Percentiles rank a stretch among this genome's conserved stretches.
Evolutionary conservation across 805 yeast genomes (phyloP).

Genomic region (Scheffersomyces ergatensis): DNA sequence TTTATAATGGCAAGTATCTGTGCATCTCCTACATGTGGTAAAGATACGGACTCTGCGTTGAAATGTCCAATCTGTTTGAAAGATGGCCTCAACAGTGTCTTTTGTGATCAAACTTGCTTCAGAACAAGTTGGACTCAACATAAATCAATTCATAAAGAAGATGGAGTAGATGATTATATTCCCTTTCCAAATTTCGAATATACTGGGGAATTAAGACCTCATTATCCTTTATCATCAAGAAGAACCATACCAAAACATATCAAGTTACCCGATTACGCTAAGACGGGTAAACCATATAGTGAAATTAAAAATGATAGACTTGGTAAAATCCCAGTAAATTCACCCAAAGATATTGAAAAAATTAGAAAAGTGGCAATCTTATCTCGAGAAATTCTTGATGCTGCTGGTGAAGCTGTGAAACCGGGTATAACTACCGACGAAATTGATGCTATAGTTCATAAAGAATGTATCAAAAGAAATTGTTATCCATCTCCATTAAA

Average conservation of each 20-base stretch:
- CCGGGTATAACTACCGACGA: slow-evolving; percentile 96
- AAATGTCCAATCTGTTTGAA: slow-evolving; percentile 94
- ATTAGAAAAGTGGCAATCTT: slow-evolving; percentile 72
- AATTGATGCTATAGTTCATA: slow-evolving; percentile 80
- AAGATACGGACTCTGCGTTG: slow-evolving; percentile 66
- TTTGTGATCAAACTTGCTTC: slow-evolving; percentile 86
- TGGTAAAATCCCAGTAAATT: slow-evolving; percentile 61
- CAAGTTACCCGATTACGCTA: slow-evolving; percentile 79
- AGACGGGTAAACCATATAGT: slow-evolving; percentile 69
- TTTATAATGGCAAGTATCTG: slow-evolving; percentile 44
- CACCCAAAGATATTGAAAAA: slow-evolving; percentile 67
- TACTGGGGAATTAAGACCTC: slow-evolving; percentile 73
- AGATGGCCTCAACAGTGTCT: slow-evolving; percentile 55
- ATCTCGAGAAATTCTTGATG: slow-evolving; percentile 87
- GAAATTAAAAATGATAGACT: slow-evolving; percentile 74
- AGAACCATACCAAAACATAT: slow-evolving; percentile 71
- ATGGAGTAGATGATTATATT: slow-evolving; percentile 57
- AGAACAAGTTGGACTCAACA: slow-evolving; percentile 69
- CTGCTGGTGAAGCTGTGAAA: slow-evolving; percentile 74
- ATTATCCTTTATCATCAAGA: slow-evolving; percentile 76
- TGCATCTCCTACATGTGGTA: slow-evolving; percentile 82
- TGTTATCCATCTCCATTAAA: slow-evolving; percentile 95
- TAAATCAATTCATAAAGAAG: slow-evolving; percentile 64
- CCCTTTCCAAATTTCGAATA: slow-evolving; percentile 82
- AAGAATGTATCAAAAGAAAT: slow-evolving; percentile 81